Conservation (phyloP, 2,329 filamentous ascomycete species). For the Leptosphaerulina australis region DNA sequence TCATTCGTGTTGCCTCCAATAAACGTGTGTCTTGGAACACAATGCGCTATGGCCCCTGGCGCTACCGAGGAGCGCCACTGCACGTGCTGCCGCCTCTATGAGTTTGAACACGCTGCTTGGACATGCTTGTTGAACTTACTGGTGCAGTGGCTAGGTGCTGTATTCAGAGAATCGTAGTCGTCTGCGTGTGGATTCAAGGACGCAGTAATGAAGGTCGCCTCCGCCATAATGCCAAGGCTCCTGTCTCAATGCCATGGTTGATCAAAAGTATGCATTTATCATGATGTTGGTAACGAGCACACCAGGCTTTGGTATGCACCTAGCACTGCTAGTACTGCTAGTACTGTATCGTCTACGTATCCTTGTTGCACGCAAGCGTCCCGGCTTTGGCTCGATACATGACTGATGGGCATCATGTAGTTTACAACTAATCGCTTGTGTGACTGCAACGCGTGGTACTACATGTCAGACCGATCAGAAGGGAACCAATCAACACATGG, state of each 20-base stretch:
- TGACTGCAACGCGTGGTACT: constrained; percentile 1
- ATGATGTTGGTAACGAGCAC: too few relatives aligned
- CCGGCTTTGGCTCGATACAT: background rate
- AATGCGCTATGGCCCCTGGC: constrained; percentile 5
- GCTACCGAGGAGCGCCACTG: background rate
- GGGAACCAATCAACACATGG: background rate
- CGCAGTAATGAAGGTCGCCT: background rate
- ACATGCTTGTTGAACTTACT: too few relatives aligned
- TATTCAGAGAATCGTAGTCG: background rate
- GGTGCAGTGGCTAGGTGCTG: background rate
- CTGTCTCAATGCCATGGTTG: too few relatives aligned
- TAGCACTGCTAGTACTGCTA: too few relatives aligned
- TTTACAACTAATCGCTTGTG: background rate
- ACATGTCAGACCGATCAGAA: background rate
- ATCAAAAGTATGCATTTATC: too few relatives aligned
- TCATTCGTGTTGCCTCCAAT: constrained; percentile 23
- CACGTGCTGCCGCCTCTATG: constrained; percentile 1
- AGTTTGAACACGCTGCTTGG: background rate
- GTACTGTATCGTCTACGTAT: too few relatives aligned
- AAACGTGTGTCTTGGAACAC: background rate
- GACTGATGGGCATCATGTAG: background rate
- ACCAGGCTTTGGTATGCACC: too few relatives aligned
- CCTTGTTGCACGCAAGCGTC: too few relatives aligned
- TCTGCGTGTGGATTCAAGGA: background rate
- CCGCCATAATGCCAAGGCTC: too few relatives aligned